Base-by-base conservation (phyloP, 116 monocot genomes). In the Zostera marina region DNA sequence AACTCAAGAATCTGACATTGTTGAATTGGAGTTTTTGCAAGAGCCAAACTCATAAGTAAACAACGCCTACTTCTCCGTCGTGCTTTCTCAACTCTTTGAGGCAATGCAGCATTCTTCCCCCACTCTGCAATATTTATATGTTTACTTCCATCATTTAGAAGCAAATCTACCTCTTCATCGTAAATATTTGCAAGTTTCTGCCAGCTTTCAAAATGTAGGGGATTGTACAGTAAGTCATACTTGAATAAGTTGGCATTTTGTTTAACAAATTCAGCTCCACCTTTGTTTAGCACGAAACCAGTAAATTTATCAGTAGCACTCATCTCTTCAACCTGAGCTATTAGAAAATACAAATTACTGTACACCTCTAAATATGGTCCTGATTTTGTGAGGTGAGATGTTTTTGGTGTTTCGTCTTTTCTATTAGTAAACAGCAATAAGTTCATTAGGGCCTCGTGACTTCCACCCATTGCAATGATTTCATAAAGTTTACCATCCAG, bases 81-180 rank as follows among this genome's bases (percentile, higher is more conserved):
- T 43, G 91, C 87, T 71, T 42, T 77, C 51, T 91, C 91, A 61
- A 99, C 99, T 68, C 99, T 91, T 61, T 75, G 78, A 54, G 69
- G 68, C 16, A 99, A 62, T 71, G 42, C 57, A 46, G 64, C 47
- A 54, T 79, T 87, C 67, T 77, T 99, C 59, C 81, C 78, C 87
- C 91, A 91, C 48, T 91, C 91, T 22, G 60, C 48, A 47, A 84
- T 75, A 62, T 68, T 99, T 41, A 87, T 81, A 52, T 91, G 99
- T 47, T 99, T 99, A 65, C 91, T 91, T 14, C 99, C 99, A 73
- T 99, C 99, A 76, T 99, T 99, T 38, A 99, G 74, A 54, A 99
- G 69, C 67, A 99, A 74, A 48, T 99, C 99, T 65, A 99, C 99
- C 68, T 91, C 99, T 77, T 99, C 99, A 70, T 99, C 99, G 79